These are phyloP conservation scores for Epichloe gansuensis DNA, from an alignment of 2,329 filamentous ascomycete genomes.

Conservation along the genomic window DNA sequence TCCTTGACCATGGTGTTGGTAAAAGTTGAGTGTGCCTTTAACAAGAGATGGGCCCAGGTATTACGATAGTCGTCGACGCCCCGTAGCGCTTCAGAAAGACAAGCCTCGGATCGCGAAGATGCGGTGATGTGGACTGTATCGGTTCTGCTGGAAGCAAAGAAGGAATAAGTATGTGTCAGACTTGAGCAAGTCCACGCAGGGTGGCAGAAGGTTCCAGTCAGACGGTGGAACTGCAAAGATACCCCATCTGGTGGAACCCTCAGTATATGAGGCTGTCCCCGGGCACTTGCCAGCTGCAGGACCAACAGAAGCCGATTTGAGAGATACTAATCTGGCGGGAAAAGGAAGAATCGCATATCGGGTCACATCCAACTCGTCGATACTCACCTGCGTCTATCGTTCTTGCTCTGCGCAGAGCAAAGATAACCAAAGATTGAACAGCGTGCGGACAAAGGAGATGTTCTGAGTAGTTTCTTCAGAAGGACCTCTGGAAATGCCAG, in stretches of 20 bases:
- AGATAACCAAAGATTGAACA: background rate
- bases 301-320: background rate
- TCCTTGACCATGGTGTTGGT: conserved; percentile 59
- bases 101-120: background rate
- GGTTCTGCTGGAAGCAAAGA: background rate
- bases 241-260: background rate
- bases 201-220: background rate
- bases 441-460: background rate
- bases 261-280: background rate
- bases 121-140: background rate
- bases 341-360: background rate
- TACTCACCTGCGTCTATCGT: background rate
- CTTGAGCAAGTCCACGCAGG: background rate
- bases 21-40: conserved; percentile 5
- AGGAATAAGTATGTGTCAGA: background rate
- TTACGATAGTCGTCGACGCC: conserved; percentile 3
- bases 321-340: background rate
- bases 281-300: background rate
- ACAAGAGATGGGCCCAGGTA: background rate
- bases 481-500: background rate
- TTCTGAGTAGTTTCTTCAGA: background rate
- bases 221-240: background rate
- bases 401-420: background rate
- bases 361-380: background rate
- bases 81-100: background rate